Conservation (phyloP, 441 rosid genomes). For the Populus hybrid region DNA sequence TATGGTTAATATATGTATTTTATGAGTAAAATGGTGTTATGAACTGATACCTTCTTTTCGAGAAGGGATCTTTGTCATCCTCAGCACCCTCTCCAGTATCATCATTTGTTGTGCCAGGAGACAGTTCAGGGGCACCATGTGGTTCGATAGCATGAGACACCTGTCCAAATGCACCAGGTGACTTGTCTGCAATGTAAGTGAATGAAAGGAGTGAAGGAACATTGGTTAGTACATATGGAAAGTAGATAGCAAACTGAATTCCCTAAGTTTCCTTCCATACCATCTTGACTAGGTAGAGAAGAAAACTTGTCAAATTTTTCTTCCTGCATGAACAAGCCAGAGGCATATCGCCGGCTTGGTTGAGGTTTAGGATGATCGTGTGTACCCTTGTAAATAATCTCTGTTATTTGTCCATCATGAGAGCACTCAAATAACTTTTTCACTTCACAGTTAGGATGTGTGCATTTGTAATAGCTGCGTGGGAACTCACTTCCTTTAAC, state of each 20-base stretch:
- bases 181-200: constrained; percentile 45
- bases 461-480: constrained; percentile 96
- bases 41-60: constrained; percentile 71
- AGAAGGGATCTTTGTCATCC: constrained; percentile 74
- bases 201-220: background rate
- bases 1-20: constrained; percentile 14
- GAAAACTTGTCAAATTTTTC: constrained; percentile 58
- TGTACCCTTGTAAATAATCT: constrained; percentile 87
- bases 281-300: constrained; percentile 52
- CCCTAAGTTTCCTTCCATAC: constrained; percentile 36
- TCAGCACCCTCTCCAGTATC: constrained; percentile 57
- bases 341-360: constrained; percentile 66
- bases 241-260: background rate
- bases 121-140: constrained; percentile 51
- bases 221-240: constrained; percentile 9
- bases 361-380: constrained; percentile 98
- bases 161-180: constrained; percentile 48
- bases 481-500: constrained; percentile 98
- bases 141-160: constrained; percentile 40
- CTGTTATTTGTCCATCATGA: constrained; percentile 84
- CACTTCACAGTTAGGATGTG: constrained; percentile 96
- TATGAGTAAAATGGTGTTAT: constrained; percentile 6
- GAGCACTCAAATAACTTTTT: constrained; percentile 94
- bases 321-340: constrained; percentile 65
- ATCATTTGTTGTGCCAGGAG: constrained; percentile 52